Percentiles rank a stretch among this genome's conserved stretches.
Conservation (phyloP, 352 stramenopile genomes). For the Phytopythium delawarense region DNA sequence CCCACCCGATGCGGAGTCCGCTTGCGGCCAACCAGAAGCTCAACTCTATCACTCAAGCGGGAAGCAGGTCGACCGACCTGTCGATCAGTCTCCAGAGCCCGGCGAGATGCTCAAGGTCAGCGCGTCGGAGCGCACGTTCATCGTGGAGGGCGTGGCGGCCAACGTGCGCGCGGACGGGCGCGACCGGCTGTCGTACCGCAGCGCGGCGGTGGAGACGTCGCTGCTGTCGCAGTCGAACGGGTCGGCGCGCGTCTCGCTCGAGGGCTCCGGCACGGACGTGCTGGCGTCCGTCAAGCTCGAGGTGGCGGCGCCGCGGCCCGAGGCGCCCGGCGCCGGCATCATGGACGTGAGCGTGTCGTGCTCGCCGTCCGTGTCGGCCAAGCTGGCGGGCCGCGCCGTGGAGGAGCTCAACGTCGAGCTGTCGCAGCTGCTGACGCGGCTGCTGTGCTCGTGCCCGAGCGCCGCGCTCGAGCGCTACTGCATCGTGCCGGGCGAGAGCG, state of each 20-base stretch:
- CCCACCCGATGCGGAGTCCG: background rate
- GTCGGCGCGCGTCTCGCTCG: constrained; percentile 64
- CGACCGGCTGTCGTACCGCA: constrained; percentile 58
- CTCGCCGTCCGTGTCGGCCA: constrained; percentile 69
- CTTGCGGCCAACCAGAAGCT: background rate
- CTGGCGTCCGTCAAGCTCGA: constrained; percentile 79
- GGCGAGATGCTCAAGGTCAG: constrained; percentile 68
- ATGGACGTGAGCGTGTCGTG: constrained; percentile 55
- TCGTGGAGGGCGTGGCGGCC: constrained; percentile 62
- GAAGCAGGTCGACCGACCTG: no score
- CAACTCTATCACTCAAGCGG: no score
- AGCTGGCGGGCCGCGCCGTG: constrained; percentile 59
- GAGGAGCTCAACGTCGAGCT: constrained; percentile 79
- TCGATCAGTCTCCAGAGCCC: no score
- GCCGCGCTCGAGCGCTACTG: constrained; percentile 55
- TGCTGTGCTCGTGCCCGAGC: constrained; percentile 49
- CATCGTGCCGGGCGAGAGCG: constrained; percentile 67
- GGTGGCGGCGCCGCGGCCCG: constrained; percentile 38
- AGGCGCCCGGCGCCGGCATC: constrained; percentile 45
- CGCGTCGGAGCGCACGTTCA: constrained; percentile 68
- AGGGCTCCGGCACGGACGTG: constrained; percentile 63
- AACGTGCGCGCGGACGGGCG: constrained; percentile 71
- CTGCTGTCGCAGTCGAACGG: constrained; percentile 75
- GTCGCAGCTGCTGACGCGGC: constrained; percentile 70
- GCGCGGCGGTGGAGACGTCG: constrained; percentile 59